A percentile compares a stretch with the other conserved stretches of the same genome.
phyloP scores from a whole-genome alignment of 2,329 filamentous ascomycete species.

The Neofusicoccum laricinum region DNA sequence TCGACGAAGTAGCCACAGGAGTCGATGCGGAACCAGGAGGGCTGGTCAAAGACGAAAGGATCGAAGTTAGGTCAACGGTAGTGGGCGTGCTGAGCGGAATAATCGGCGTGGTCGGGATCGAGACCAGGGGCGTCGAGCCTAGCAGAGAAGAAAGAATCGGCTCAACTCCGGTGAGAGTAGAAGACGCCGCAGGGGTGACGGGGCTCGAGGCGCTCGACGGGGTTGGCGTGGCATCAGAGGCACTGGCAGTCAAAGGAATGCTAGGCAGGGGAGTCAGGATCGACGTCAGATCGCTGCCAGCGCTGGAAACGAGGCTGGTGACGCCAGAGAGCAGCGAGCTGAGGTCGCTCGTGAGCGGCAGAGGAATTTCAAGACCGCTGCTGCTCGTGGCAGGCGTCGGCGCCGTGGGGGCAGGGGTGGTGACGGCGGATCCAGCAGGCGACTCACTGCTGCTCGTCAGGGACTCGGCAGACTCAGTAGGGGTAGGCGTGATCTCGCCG shows the following conservation, averaged over 20 bases:
- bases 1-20: background rate
- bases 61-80: conserved; percentile 9
- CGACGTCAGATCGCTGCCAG: background rate
- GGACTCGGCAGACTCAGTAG: background rate
- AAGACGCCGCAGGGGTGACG: background rate
- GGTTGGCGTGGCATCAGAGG: background rate
- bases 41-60: background rate
- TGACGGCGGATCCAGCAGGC: background rate
- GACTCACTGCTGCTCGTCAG: background rate
- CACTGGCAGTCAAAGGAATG: background rate
- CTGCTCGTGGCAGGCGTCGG: conserved; percentile 2
- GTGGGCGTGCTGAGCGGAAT: conserved; percentile 13
- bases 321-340: conserved; percentile 10
- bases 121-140: conserved; percentile 3
- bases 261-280: background rate
- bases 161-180: background rate
- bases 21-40: conserved; percentile 1
- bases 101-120: conserved; percentile 13
- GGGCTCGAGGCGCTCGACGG: background rate
- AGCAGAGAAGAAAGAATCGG: conserved; percentile 14
- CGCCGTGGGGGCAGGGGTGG: background rate
- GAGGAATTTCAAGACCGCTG: conserved; percentile 1
- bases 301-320: conserved; percentile 6
- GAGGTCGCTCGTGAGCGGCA: conserved; percentile 12
- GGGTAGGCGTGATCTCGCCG: background rate